Evolutionary conservation across 2,329 filamentous ascomycete genomes (phyloP).

Genomic region (Fusarium coicis): DNA sequence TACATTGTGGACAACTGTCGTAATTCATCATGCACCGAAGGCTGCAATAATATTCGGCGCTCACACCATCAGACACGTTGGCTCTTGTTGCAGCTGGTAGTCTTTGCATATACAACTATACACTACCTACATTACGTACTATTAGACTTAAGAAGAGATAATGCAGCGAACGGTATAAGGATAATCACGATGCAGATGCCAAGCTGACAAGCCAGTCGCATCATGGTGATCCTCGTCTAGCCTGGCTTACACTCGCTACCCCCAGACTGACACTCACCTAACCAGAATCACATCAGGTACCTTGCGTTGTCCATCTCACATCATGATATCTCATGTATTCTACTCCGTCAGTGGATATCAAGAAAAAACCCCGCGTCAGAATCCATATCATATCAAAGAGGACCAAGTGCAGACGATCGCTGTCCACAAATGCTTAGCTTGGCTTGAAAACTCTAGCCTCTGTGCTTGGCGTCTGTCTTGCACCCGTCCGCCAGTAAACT

Average conservation of each 20-base stretch:
- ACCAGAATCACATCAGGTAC: constrained; percentile 29
- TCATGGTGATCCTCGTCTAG: constrained; percentile 1
- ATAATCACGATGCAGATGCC: background rate
- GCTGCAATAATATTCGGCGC: constrained; percentile 1
- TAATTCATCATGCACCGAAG: constrained; percentile 12
- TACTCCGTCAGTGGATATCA: constrained; percentile 26
- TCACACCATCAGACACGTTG: constrained; percentile 6
- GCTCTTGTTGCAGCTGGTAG: constrained; percentile 8
- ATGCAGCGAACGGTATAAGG: background rate
- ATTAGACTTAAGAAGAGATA: background rate
- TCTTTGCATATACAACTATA: constrained; percentile 8
- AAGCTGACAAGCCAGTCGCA: constrained; percentile 17
- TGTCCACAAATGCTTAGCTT: constrained; percentile 33
- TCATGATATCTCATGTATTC: constrained; percentile 21
- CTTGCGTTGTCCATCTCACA: constrained; percentile 33
- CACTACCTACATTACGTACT: background rate
- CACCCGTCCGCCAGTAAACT: constrained; percentile 11
- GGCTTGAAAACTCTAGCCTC: constrained; percentile 20
- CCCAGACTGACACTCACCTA: constrained; percentile 34
- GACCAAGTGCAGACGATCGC: constrained; percentile 32
- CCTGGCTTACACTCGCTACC: constrained; percentile 1
- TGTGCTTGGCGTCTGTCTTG: constrained; percentile 29
- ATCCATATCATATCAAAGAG: constrained; percentile 25
- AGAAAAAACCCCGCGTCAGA: constrained; percentile 36
- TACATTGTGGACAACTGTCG: background rate